A percentile compares a stretch with the other conserved stretches of the same genome.
phyloP scores from a whole-genome alignment of 2,329 filamentous ascomycete genomes.

The Monosporascus sp. region DNA sequence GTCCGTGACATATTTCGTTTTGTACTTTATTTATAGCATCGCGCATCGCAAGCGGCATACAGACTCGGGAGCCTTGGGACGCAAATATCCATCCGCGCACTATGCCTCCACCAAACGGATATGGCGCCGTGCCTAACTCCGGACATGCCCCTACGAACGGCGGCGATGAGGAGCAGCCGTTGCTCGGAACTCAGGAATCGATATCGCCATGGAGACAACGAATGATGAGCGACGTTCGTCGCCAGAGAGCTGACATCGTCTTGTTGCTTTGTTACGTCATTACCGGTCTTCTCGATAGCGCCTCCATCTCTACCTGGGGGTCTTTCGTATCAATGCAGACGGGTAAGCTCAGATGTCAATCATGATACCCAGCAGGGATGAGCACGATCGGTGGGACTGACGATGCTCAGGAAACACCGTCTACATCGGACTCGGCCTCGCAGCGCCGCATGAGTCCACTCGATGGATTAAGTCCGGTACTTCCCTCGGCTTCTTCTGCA shows the following conservation, averaged over 20 bases:
- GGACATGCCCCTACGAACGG: conserved; percentile 6
- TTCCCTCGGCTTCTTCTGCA: conserved; percentile 65
- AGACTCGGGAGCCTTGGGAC: no score
- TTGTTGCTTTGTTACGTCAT: conserved; percentile 70
- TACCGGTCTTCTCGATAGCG: conserved; percentile 72
- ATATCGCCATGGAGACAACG: conserved; percentile 25
- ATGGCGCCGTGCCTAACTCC: conserved; percentile 17
- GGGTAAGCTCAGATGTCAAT: conserved; percentile 38
- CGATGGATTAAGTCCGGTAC: conserved; percentile 69
- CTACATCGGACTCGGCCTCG: conserved; percentile 70
- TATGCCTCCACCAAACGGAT: conserved; percentile 23
- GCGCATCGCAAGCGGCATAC: no score
- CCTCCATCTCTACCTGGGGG: conserved; percentile 71
- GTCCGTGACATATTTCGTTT: no score
- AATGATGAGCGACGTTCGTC: conserved; percentile 45
- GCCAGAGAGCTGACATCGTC: conserved; percentile 61
- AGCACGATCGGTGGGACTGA: background rate
- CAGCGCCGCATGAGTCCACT: conserved; percentile 46
- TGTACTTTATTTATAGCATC: no score
- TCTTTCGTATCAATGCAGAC: conserved; percentile 84
- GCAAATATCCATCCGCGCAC: background rate
- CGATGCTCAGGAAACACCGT: conserved; percentile 61
- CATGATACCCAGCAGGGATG: no score
- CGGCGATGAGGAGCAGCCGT: conserved; percentile 28
- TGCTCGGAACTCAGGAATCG: conserved; percentile 16